Evolutionary conservation across 176 grass and related monocot genomes (phyloP), one percentile per base, ranked within the genome.

Genomic region (Aegilops bicornis): DNA sequence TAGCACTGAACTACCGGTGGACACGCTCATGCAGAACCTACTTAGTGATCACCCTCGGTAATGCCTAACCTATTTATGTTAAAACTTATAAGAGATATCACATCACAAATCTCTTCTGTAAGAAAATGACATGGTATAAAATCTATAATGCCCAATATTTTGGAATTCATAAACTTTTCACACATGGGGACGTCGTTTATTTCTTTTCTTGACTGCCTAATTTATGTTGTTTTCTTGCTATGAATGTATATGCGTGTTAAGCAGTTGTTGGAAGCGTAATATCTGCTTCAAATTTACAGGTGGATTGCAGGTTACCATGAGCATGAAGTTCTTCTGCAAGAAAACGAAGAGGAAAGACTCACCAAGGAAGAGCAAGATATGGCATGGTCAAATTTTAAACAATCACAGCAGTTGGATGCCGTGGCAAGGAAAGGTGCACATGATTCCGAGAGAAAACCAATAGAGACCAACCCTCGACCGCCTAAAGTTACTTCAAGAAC

Each of bases 251-350:
- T 31, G 20, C 67, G 17, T 86, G 64, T 60, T 52, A 82, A 78
- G 8, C 30, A 79, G 33, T 58, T 75, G 6, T 10, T 84, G 20
- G 13, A 54, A 60, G 13, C 64, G 7, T 84, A 79, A 91, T 32
- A 24, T 68, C 15, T 76, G 33, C 45, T 84, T 64, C 25, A 64
- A 69, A 84, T 81, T 91, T 80, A 69, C 81, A 98, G 95, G 47
- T 98, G 94, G 97, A 98, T 98, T 83, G 90, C 85, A 60, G 90
- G 95, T 81, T 98, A 96, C 68, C 97, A 98, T 85, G 97, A 98
- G 73, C 97, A 98, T 69, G 96, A 98, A 89, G 91, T 90, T 60
- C 92, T 98, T 84, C 72, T 98, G 29, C 94, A 96, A 92, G 97
- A 98, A 84, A 96, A 98, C 50, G 97, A 98, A 80, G 93, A 95